These are phyloP conservation scores for Sclerotinia spermophila DNA, from an alignment of 2,329 filamentous ascomycete species.

Conservation along the genomic window DNA sequence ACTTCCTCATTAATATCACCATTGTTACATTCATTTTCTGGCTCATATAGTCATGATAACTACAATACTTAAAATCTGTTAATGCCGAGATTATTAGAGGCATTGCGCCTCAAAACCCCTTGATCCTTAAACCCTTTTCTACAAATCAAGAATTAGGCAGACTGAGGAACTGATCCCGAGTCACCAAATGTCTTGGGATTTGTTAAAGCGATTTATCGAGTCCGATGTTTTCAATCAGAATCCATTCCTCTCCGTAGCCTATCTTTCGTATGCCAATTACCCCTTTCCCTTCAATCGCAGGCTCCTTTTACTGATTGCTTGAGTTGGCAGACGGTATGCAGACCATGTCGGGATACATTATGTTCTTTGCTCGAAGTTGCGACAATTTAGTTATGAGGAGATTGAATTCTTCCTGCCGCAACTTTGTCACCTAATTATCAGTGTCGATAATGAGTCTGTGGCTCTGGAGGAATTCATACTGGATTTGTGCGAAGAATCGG, in stretches of 20 bases:
- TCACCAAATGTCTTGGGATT: conserved; percentile 69
- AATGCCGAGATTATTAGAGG: conserved; percentile 37
- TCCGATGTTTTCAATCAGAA: conserved; percentile 92
- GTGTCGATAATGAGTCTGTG: conserved; percentile 88
- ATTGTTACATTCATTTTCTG: conserved; percentile 18
- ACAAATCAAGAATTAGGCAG: conserved; percentile 17
- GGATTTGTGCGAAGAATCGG: conserved; percentile 82
- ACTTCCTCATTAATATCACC: neutral
- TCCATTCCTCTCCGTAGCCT: conserved; percentile 82
- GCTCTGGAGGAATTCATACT: conserved; percentile 83
- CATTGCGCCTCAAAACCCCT: conserved; percentile 34
- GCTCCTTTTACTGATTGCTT: conserved; percentile 12
- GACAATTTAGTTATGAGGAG: conserved; percentile 85
- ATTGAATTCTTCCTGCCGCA: conserved; percentile 90
- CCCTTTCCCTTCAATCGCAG: conserved; percentile 13
- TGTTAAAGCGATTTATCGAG: conserved; percentile 87
- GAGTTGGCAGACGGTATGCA: conserved; percentile 66
- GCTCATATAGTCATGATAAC: conserved; percentile 28
- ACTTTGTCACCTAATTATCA: conserved; percentile 83
- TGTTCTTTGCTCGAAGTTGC: conserved; percentile 82
- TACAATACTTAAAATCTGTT: conserved; percentile 26
- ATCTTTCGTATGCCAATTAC: conserved; percentile 63
- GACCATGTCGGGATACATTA: conserved; percentile 89
- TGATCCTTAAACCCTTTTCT: conserved; percentile 21
- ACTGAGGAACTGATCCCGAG: conserved; percentile 15